Conservation (phyloP, 495 filamentous ascomycete species). For the Hypomontagnella submonticulosa region DNA sequence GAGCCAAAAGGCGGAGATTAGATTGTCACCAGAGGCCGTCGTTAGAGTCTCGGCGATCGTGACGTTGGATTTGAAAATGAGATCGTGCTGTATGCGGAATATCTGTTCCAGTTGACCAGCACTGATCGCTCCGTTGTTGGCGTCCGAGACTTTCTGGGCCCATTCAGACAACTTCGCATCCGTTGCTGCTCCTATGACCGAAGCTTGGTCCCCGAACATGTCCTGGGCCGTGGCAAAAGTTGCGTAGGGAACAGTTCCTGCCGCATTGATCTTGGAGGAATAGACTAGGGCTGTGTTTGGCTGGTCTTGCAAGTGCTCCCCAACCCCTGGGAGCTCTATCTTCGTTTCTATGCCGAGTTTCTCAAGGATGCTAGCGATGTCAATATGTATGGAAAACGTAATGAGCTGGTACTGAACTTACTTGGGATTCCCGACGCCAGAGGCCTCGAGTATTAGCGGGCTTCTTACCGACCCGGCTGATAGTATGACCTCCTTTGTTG, state of each 20-base stretch:
- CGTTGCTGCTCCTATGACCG: constrained; percentile 27
- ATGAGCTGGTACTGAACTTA: constrained; percentile 1
- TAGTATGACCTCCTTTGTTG: constrained; percentile 59
- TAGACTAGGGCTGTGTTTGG: constrained; percentile 41
- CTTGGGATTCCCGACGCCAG: constrained; percentile 56
- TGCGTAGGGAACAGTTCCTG: constrained; percentile 42
- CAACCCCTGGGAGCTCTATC: constrained; percentile 57
- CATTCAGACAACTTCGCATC: constrained; percentile 43
- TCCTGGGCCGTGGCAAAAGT: constrained; percentile 50
- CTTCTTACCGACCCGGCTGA: constrained; percentile 60
- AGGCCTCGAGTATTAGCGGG: constrained; percentile 63
- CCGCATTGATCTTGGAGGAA: constrained; percentile 18
- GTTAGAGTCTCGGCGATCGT: constrained; percentile 56
- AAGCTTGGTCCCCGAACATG: constrained; percentile 41
- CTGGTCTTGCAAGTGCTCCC: constrained; percentile 64
- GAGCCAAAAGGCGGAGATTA: constrained; percentile 56
- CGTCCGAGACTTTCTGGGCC: constrained; percentile 46
- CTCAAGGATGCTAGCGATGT: constrained; percentile 44
- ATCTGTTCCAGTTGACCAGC: constrained; percentile 48
- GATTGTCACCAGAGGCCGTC: constrained; percentile 32
- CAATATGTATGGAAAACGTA: constrained; percentile 6
- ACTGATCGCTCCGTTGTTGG: constrained; percentile 43
- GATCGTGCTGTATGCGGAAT: constrained; percentile 56
- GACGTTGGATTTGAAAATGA: constrained; percentile 56
- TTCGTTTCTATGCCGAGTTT: constrained; percentile 52